Evolutionary conservation across 1,284 basidiomycete species (phyloP), one percentile per base, ranked within the genome.

Genomic region (Irpex sp.): DNA sequence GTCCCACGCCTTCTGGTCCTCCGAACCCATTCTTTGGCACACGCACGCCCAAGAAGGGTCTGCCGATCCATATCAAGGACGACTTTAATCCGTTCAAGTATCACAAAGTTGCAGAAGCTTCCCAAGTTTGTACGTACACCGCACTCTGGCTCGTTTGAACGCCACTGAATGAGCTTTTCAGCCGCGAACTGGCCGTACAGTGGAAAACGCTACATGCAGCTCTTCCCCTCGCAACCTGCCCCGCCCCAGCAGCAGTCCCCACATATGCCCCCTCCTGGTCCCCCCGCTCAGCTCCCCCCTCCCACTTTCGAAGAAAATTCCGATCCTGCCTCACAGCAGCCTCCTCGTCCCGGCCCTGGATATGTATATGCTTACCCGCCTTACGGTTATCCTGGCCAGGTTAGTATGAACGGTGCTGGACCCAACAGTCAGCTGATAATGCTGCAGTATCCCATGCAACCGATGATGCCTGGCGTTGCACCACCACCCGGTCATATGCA

Each of bases 11-110:
- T 9, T 70, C 75, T 70, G 51, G 67, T 72, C 66, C 84, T 1
- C 82, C 85, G 15, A 94, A 96, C 73, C 89, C 91, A 9, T 98
- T 97, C 88, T 97, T 96, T 74, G 92, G 93, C 58, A 82, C 86
- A 49, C 88, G 89, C 47, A 76, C 81, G 26, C 85, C 90, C 74
- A 93, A 94, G 82, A 91, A 91, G 77, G 80, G 80, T 52, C 76
- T 79, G 5, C 79, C 84, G 19, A 86, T 94, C 52, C 91, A 94
- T 72, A 83, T 95, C 70, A 92, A 95, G 77, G 93, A 96, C 70
- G 96, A 97, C 71, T 98, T 97, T 75, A 97, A 96, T 76, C 93
- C 95, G 31, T 96, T 94, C 82, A 94, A 95, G 78, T 85, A 88
- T 71, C 85, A 84, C 73, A 94, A 94, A 76, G 87, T 94, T 61